Percentiles rank a stretch among this genome's conserved stretches.
Conservation (phyloP, 2,329 filamentous ascomycete genomes). For the Calonectria pseudoturangicola region DNA sequence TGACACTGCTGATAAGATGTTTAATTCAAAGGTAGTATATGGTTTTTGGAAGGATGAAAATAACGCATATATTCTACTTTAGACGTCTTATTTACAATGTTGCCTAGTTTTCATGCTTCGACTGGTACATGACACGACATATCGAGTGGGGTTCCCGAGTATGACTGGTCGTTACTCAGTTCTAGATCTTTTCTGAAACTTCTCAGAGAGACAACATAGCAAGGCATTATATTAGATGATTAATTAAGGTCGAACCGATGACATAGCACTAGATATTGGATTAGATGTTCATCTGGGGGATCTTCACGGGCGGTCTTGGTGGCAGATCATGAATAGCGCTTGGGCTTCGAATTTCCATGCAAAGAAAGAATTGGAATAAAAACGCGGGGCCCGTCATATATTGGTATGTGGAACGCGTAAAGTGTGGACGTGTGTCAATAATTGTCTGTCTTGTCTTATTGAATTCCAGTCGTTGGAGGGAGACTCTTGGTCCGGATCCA, state of each 20-base stretch:
- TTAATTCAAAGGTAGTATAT: no score
- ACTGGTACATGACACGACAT: neutral
- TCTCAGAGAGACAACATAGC: neutral
- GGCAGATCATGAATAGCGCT: neutral
- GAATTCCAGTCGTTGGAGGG: constrained; percentile 28
- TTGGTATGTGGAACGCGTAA: neutral
- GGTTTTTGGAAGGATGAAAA: neutral
- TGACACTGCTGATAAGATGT: neutral
- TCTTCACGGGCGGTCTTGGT: neutral
- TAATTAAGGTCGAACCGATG: neutral
- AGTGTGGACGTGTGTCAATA: neutral
- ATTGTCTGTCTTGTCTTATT: neutral
- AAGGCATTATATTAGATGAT: neutral
- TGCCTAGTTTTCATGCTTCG: neutral
- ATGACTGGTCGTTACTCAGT: neutral
- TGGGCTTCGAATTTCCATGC: neutral
- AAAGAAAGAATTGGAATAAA: neutral
- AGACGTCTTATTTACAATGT: neutral
- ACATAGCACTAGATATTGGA: neutral
- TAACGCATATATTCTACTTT: no score
- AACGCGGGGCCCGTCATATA: neutral
- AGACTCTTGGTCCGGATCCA: constrained; percentile 6
- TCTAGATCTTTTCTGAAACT: no score
- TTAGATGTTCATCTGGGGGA: neutral
- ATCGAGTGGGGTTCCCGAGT: neutral